A percentile compares a stretch with the other conserved stretches of the same genome.
Conservation (phyloP, 164 flowering plant genomes). For the Chimonanthus salicifolius region DNA sequence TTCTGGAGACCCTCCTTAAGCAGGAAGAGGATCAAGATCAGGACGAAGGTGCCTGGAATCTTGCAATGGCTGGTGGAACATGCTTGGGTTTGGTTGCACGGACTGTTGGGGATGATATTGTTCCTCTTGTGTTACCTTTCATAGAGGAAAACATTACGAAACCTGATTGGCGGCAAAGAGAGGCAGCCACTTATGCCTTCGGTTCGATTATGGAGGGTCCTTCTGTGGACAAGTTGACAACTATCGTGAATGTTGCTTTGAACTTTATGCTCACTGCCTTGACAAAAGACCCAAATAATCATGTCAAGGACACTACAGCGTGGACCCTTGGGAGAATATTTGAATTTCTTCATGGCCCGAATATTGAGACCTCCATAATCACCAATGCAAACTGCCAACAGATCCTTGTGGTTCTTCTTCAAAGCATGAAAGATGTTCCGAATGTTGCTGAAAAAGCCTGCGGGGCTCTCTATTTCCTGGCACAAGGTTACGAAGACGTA, state of each 20-base stretch:
- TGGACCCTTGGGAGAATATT: slow-evolving; percentile 67
- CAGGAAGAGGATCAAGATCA: slow-evolving; percentile 69
- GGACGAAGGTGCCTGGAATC: slow-evolving; percentile 69
- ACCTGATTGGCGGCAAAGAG: slow-evolving; percentile 68
- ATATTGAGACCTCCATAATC: slow-evolving; percentile 43
- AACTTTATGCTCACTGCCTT: slow-evolving; percentile 54
- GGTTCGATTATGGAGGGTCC: slow-evolving; percentile 67
- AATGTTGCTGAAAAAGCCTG: slow-evolving; percentile 69
- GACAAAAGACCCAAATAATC: slow-evolving; percentile 51
- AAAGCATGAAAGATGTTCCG: slow-evolving; percentile 65
- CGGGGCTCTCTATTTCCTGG: slow-evolving; percentile 65
- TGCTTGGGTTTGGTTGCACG: slow-evolving; percentile 63
- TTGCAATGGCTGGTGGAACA: slow-evolving; percentile 74
- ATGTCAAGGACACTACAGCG: slow-evolving; percentile 67
- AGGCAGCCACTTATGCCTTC: slow-evolving; percentile 68
- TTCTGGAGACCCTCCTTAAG: slow-evolving; percentile 58
- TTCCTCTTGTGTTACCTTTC: slow-evolving; percentile 62
- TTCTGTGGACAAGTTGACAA: slow-evolving; percentile 45
- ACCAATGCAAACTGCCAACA: slow-evolving; percentile 49
- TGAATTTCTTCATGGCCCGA: slow-evolving; percentile 62
- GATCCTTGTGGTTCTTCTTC: slow-evolving; percentile 46
- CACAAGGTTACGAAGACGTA: slow-evolving; percentile 57
- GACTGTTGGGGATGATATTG: slow-evolving; percentile 64
- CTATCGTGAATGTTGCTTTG: slow-evolving; percentile 49
- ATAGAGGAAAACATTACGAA: slow-evolving; percentile 53